Percentiles rank a stretch among this genome's conserved stretches.
These are phyloP conservation scores for Stygiomarasmius scandens DNA, from an alignment of 1,284 basidiomycete genomes.

Conservation along the genomic window DNA sequence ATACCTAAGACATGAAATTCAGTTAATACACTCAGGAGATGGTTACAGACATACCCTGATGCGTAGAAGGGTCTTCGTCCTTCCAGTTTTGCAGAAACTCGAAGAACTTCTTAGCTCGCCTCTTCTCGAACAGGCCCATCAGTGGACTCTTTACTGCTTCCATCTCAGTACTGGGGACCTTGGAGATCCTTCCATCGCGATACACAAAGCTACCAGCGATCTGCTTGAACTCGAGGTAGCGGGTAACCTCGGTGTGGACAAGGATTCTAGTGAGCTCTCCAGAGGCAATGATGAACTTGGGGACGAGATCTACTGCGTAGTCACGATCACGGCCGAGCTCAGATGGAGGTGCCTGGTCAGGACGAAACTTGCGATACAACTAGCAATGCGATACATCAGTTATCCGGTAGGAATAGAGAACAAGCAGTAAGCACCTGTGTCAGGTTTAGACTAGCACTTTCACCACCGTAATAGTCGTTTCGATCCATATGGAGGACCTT, in stretches of 20 bases:
- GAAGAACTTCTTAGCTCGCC: conserved; percentile 98
- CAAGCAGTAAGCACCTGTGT: conserved; percentile 71
- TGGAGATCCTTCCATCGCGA: conserved; percentile 95
- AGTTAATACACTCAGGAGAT: background rate
- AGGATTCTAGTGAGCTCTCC: conserved; percentile 98
- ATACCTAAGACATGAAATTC: conserved; percentile 55
- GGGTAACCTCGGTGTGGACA: conserved; percentile 98
- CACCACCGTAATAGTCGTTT: conserved; percentile 99
- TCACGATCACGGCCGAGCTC: conserved; percentile 93
- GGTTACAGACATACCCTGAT: conserved; percentile 73
- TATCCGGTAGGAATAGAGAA: conserved; percentile 20
- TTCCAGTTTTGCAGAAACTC: conserved; percentile 96
- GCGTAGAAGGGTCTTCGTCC: conserved; percentile 92
- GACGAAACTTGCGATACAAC: conserved; percentile 97
- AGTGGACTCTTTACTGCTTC: conserved; percentile 94
- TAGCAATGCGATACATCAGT: conserved; percentile 35
- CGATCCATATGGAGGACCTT: conserved; percentile 99
- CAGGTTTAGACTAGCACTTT: conserved; percentile 95
- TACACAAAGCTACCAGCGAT: conserved; percentile 99
- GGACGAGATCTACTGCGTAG: conserved; percentile 94
- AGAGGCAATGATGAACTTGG: conserved; percentile 97
- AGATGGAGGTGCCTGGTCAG: conserved; percentile 67
- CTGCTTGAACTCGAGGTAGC: conserved; percentile 99
- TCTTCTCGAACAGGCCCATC: conserved; percentile 99
- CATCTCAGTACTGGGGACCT: conserved; percentile 97